Base-by-base conservation (phyloP, 176 grass and related monocot genomes). In the Rhipidocladum racemiflorum region DNA sequence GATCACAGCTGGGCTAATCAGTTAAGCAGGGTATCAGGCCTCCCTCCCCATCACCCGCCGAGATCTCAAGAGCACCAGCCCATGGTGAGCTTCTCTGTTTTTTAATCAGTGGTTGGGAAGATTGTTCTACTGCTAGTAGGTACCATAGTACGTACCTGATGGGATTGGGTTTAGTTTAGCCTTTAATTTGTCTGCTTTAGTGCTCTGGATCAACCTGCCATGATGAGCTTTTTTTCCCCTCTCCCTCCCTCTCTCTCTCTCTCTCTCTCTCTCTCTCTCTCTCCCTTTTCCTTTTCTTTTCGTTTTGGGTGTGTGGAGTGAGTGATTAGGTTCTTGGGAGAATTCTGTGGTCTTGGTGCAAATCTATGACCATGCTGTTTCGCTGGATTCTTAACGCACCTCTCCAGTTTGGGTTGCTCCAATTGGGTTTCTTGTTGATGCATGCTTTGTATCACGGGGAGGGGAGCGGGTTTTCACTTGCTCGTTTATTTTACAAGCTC, bases 61-160 rank as follows among this genome's bases (percentile, higher is more conserved):
- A 78, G 88, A 90, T 86, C 88, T 82, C 78, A 54, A 81, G 35
- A 77, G 83, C 65, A 60, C 27, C 50, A 65, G 57, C 83, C 83
- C 83, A 86, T 73, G 88, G 88, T 86, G 78, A 86, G 88, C 57
- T 57, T 42, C 30, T 72, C 78, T 35, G 46, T 65, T 65, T 81
- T 72, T 85, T 72, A 54, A 76, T 70, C 20, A 39, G 78, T 51
- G 49, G 66, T 13, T 72, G 36, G 42, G 78, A 29, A 62, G 35
- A 23, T 77, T 85, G 43, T 67, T 40, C 50, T 39, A 40, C 18
- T 64, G 64, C 77, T 48, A n/a, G 71, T 68, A 72, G 81, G 81
- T 64, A 23, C 60, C 25, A 45, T 20, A 70, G 43, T 85, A 70
- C 82, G 75, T 57, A 42, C 77, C 36, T 81, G 83, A 35, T 7